phyloP scores from a whole-genome alignment of 2,329 filamentous ascomycete genomes.

The Aspergillus pseudoterreus region DNA sequence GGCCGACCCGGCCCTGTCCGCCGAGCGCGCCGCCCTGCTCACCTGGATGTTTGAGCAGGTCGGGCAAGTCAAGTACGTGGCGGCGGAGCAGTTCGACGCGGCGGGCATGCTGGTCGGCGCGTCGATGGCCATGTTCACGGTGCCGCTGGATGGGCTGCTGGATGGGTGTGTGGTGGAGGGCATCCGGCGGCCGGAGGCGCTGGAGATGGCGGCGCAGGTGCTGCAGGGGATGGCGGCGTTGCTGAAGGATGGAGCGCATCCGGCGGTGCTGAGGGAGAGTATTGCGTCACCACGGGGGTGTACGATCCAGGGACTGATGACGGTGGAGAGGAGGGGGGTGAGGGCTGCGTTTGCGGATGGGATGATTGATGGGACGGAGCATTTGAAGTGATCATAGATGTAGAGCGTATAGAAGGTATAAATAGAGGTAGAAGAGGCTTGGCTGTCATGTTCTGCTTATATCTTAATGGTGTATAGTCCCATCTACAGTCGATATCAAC shows the following conservation, averaged over 20 bases:
- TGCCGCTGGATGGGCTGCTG: constrained; percentile 58
- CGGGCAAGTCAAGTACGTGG: constrained; percentile 48
- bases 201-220: constrained; percentile 60
- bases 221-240: constrained; percentile 57
- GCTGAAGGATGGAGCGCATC: constrained; percentile 58
- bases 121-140: constrained; percentile 56
- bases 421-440: neutral
- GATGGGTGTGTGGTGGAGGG: constrained; percentile 63
- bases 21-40: constrained; percentile 30
- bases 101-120: constrained; percentile 58
- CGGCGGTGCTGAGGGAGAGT: constrained; percentile 58
- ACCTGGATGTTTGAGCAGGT: constrained; percentile 52
- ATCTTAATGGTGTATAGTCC: too few relatives aligned
- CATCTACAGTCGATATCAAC: too few relatives aligned
- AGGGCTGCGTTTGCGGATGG: constrained; percentile 53
- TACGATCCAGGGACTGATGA: constrained; percentile 58
- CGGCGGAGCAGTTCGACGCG: constrained; percentile 52
- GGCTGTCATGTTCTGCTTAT: neutral
- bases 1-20: constrained; percentile 38
- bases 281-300: constrained; percentile 61
- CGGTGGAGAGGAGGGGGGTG: constrained; percentile 56
- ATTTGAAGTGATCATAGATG: constrained; percentile 20
- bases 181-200: constrained; percentile 56
- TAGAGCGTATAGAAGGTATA: constrained; percentile 2
- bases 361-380: constrained; percentile 35